Conservation (phyloP, 305 asterid species). For the Solanum hybrid region DNA sequence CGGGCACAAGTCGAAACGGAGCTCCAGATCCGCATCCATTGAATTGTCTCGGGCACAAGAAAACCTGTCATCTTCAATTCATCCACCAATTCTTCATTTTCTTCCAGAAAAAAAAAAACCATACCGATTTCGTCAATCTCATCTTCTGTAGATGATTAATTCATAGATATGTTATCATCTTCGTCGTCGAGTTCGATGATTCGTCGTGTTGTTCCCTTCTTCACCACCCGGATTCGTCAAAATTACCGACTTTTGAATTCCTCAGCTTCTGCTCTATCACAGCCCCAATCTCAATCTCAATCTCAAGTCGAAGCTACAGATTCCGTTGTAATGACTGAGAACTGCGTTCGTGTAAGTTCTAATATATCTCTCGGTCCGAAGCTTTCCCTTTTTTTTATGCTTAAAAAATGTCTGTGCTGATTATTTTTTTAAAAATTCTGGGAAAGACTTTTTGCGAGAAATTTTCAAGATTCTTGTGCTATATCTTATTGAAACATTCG, state of each 20-base stretch:
- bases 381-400: not conserved
- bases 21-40: not conserved
- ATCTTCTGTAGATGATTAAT: slow-evolving; percentile 6
- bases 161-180: slow-evolving; percentile 24
- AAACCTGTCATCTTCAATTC: not conserved
- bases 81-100: not conserved
- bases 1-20: not conserved
- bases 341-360: slow-evolving; percentile 61
- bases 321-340: slow-evolving; percentile 50
- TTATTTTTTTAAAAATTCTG: not conserved
- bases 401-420: not conserved
- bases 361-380: not conserved
- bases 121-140: not conserved
- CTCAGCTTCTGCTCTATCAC: slow-evolving; percentile 33
- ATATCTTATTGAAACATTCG: not conserved
- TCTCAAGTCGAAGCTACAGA: slow-evolving; percentile 29
- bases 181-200: slow-evolving; percentile 39
- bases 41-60: not conserved
- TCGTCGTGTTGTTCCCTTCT: slow-evolving; percentile 39
- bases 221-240: slow-evolving; percentile 46
- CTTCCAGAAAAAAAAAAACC: not conserved
- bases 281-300: slow-evolving; percentile 29
- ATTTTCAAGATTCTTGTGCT: too few relatives aligned
- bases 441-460: not conserved
- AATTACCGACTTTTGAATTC: slow-evolving; percentile 67